These are phyloP conservation scores for Penicillium dipodomyicola DNA, from an alignment of 495 filamentous ascomycete species.

Conservation along the genomic window DNA sequence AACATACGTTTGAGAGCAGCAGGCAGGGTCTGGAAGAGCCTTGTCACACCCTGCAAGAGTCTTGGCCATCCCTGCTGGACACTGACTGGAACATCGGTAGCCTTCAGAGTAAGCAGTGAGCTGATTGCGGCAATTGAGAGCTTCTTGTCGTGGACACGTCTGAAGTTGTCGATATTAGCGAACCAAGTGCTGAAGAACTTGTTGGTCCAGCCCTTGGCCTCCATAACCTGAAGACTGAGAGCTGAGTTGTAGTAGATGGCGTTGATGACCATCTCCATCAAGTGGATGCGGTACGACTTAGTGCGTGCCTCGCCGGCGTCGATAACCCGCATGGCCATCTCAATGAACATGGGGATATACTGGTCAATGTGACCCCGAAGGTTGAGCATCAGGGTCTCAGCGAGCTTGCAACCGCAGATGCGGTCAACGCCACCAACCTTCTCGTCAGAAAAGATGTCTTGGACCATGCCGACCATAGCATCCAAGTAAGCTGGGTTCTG, in stretches of 20 bases:
- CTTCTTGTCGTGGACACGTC: constrained; percentile 96
- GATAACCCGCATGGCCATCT: constrained; percentile 82
- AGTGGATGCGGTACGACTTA: constrained; percentile 88
- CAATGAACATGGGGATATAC: constrained; percentile 81
- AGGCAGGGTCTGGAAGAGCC: constrained; percentile 88
- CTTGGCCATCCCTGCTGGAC: constrained; percentile 97
- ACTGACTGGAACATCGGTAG: constrained; percentile 76
- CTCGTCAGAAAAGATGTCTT: constrained; percentile 72
- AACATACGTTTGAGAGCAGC: constrained; percentile 75
- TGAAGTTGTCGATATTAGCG: constrained; percentile 89
- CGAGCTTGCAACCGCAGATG: constrained; percentile 98
- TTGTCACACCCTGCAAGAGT: constrained; percentile 83
- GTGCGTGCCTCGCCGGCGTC: constrained; percentile 64
- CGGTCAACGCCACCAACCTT: constrained; percentile 93
- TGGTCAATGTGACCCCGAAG: constrained; percentile 87
- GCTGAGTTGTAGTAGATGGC: constrained; percentile 93
- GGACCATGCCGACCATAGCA: constrained; percentile 81
- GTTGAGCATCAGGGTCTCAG: constrained; percentile 94
- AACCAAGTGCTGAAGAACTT: constrained; percentile 99
- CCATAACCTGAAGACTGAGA: constrained; percentile 77
- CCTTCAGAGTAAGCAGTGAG: constrained; percentile 70
- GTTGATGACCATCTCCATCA: constrained; percentile 99
- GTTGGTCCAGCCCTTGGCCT: constrained; percentile 94
- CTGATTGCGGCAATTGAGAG: constrained; percentile 92
- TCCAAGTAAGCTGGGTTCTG: constrained; percentile 83